These are phyloP conservation scores for Raphidocelis subcapitata DNA, from an alignment of 139 green algal species.

Conservation along the genomic window DNA sequence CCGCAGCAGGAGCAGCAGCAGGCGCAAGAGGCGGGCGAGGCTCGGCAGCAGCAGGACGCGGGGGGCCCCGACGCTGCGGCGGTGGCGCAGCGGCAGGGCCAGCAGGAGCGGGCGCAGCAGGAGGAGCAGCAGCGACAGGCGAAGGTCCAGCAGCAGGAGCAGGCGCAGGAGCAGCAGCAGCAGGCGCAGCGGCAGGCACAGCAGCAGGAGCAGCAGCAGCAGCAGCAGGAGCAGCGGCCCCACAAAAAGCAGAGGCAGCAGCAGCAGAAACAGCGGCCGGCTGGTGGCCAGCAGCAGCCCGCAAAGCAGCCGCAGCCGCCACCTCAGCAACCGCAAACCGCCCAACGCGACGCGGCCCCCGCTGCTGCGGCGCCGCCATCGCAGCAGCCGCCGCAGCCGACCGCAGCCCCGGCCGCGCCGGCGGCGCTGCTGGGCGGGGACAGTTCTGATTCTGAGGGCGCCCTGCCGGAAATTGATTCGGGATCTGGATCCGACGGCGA, in stretches of 20 bases:
- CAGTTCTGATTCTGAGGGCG: constrained; percentile 56
- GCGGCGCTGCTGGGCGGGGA: constrained; percentile 30
- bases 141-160: not conserved
- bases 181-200: not conserved
- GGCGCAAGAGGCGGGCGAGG: not conserved
- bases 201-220: not conserved
- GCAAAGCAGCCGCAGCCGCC: constrained; percentile 1
- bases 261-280: not conserved
- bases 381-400: not conserved
- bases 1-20: not conserved
- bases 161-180: not conserved
- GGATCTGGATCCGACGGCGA: too few relatives aligned
- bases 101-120: not conserved
- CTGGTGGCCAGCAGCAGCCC: not conserved
- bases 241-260: not conserved
- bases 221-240: not conserved
- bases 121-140: not conserved
- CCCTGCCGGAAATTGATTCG: constrained; percentile 68
- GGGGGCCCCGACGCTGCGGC: too few relatives aligned
- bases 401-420: not conserved
- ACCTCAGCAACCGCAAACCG: not conserved
- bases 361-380: not conserved
- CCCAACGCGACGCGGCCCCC: not conserved
- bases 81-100: not conserved
- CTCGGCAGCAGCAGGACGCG: too few relatives aligned